These are phyloP conservation scores for Ceratocystis eucalypticola DNA, from an alignment of 2,329 filamentous ascomycete genomes.

Conservation along the genomic window DNA sequence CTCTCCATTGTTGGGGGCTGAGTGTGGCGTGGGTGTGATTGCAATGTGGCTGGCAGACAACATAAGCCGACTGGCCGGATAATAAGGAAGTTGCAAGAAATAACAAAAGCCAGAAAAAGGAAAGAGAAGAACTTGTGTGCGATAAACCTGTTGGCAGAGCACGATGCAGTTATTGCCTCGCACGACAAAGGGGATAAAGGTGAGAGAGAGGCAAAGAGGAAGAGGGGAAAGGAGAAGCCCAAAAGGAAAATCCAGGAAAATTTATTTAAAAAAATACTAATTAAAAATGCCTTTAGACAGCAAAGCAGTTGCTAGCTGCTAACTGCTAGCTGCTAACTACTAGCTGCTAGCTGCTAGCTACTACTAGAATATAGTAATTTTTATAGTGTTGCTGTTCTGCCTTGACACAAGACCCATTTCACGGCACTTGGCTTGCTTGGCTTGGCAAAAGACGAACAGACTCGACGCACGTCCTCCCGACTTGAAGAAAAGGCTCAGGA, in stretches of 20 bases:
- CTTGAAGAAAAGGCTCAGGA: not conserved
- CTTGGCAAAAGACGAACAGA: not conserved
- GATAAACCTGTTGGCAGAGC: too few relatives aligned
- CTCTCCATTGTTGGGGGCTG: conserved; percentile 7
- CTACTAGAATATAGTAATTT: too few relatives aligned
- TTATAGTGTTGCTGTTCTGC: not conserved
- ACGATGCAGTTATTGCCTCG: too few relatives aligned
- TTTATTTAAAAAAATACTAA: not conserved
- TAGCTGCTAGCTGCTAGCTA: too few relatives aligned
- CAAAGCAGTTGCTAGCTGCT: too few relatives aligned
- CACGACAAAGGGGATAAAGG: too few relatives aligned
- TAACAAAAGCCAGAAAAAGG: not conserved
- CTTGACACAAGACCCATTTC: not conserved
- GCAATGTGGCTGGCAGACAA: not conserved
- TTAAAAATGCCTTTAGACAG: too few relatives aligned
- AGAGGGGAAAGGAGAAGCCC: not conserved
- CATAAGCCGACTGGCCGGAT: not conserved
- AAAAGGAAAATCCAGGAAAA: not conserved
- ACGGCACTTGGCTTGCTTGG: not conserved
- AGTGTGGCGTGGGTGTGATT: too few relatives aligned
- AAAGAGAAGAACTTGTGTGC: too few relatives aligned
- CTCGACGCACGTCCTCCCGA: not conserved
- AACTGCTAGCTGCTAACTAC: too few relatives aligned
- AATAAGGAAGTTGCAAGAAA: not conserved
- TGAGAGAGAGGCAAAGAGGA: too few relatives aligned